Percentiles rank a stretch among this genome's conserved stretches.
phyloP scores from a whole-genome alignment of 2,329 filamentous ascomycete species.

The Aspergillus sp. region DNA sequence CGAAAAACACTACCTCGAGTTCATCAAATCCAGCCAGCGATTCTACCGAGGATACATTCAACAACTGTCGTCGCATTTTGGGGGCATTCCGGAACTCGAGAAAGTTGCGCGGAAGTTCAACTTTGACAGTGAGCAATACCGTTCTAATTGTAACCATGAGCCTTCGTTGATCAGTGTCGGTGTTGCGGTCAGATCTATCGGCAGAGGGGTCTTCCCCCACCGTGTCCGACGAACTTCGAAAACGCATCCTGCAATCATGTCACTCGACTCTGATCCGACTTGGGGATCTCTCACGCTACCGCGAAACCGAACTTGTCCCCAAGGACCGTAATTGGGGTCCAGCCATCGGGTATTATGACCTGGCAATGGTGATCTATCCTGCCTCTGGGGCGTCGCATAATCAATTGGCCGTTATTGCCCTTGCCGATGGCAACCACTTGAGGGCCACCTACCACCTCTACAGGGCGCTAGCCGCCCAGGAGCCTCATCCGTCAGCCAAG shows the following conservation, averaged over 20 bases:
- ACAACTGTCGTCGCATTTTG: conserved; percentile 62
- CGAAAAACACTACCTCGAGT: conserved; percentile 76
- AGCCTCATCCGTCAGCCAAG: conserved; percentile 71
- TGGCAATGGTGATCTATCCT: conserved; percentile 77
- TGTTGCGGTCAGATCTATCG: conserved; percentile 36
- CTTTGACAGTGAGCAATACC: conserved; percentile 42
- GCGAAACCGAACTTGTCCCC: conserved; percentile 67
- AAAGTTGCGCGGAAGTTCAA: conserved; percentile 53
- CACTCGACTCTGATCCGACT: conserved; percentile 81
- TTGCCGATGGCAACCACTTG: conserved; percentile 73
- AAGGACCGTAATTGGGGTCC: conserved; percentile 75
- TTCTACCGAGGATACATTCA: conserved; percentile 88
- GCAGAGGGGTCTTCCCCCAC: conserved; percentile 43
- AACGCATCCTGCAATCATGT: conserved; percentile 68
- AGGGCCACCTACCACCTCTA: conserved; percentile 88
- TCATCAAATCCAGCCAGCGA: conserved; percentile 80
- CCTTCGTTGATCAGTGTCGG: conserved; percentile 8
- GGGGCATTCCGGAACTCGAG: conserved; percentile 57
- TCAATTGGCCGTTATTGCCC: conserved; percentile 82
- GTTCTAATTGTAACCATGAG: conserved; percentile 5
- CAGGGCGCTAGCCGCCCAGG: conserved; percentile 70
- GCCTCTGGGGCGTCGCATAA: conserved; percentile 80
- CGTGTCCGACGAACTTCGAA: conserved; percentile 51
- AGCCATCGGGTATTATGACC: conserved; percentile 77
- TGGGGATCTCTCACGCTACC: conserved; percentile 87